These are phyloP conservation scores for Colletotrichum viniferum DNA, from an alignment of 2,329 filamentous ascomycete species.

Conservation along the genomic window DNA sequence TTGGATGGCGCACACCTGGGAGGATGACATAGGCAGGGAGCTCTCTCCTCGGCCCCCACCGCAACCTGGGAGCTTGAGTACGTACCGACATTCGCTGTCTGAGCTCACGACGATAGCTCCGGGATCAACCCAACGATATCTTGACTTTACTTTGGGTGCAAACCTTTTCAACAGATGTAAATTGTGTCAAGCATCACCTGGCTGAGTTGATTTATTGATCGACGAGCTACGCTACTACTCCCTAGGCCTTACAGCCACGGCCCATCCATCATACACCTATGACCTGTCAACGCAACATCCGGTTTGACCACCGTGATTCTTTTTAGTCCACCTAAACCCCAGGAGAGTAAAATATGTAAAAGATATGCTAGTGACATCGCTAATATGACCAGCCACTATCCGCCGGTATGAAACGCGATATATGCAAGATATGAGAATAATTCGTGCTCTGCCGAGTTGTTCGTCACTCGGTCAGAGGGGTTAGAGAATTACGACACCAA, in stretches of 20 bases:
- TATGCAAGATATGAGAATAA: constrained; percentile 13
- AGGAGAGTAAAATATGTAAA: not conserved
- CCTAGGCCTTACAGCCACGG: not conserved
- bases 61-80: not conserved
- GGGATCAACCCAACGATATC: not conserved
- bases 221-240: not conserved
- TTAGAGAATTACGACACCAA: not conserved
- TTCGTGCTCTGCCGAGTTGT: constrained; percentile 9
- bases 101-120: not conserved
- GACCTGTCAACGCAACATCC: not conserved
- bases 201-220: not conserved
- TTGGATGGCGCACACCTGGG: not conserved
- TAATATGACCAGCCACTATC: not conserved
- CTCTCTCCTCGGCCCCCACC: not conserved
- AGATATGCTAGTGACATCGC: constrained; percentile 1
- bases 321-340: not conserved
- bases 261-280: not conserved
- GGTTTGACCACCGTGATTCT: not conserved
- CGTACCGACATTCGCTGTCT: not conserved
- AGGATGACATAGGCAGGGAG: constrained; percentile 20
- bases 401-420: not conserved
- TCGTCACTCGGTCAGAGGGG: constrained; percentile 4
- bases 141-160: no score
- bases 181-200: not conserved
- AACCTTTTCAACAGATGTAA: not conserved